Percentiles rank a stretch among this genome's conserved stretches.
These are phyloP conservation scores for Boletus pseudopeckii DNA, from an alignment of 768 basidiomycete genomes.

Conservation along the genomic window DNA sequence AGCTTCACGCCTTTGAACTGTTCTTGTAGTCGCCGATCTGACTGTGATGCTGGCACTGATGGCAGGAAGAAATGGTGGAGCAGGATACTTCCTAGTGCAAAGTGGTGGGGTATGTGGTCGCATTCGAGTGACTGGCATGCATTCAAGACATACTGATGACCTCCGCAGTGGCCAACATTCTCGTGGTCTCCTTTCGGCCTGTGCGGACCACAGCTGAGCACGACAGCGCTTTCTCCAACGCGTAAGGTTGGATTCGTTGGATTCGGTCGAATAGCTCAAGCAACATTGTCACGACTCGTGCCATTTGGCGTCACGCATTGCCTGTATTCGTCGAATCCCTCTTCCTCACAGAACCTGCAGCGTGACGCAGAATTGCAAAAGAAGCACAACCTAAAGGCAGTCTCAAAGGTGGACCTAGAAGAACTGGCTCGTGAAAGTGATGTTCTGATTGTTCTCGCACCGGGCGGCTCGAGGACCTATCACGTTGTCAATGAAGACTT, in stretches of 20 bases:
- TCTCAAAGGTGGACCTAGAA: conserved; percentile 59
- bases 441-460: conserved; percentile 79
- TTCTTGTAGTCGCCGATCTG: conserved; percentile 76
- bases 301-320: conserved; percentile 79
- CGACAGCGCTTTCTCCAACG: conserved; percentile 43
- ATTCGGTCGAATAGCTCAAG: conserved; percentile 91
- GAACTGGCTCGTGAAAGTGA: conserved; percentile 78
- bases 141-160: not conserved
- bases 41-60: conserved; percentile 90
- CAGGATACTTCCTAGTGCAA: conserved; percentile 62
- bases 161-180: conserved; percentile 68
- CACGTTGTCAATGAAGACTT: conserved; percentile 73
- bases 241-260: conserved; percentile 89
- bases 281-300: conserved; percentile 71
- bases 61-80: conserved; percentile 80
- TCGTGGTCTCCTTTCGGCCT: conserved; percentile 82
- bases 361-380: conserved; percentile 38
- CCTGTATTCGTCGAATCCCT: conserved; percentile 62
- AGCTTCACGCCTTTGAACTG: not conserved
- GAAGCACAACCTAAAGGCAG: conserved; percentile 33
- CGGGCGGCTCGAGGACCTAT: conserved; percentile 65
- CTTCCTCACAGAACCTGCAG: conserved; percentile 40
- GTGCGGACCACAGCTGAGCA: conserved; percentile 79
- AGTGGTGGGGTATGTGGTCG: conserved; percentile 55
- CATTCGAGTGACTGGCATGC: not conserved